A percentile compares a stretch with the other conserved stretches of the same genome.
Evolutionary conservation across 148 eudicot genomes (phyloP).

Genomic region (Rhododendron kiyosumense): DNA sequence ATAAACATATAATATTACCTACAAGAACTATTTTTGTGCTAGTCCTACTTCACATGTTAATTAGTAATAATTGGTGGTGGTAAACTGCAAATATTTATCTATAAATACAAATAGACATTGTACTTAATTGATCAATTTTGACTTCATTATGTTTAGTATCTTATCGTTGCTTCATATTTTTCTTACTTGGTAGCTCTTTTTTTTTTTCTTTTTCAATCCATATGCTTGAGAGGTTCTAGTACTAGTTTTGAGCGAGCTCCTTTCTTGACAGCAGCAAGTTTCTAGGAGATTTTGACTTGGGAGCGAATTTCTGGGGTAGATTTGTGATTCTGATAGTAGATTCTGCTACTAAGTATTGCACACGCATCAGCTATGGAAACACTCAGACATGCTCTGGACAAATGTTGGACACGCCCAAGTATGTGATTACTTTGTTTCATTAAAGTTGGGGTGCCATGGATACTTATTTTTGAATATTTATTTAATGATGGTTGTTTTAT

Average conservation of each 20-base stretch:
- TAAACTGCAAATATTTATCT: not conserved
- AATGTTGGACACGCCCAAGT: not conserved
- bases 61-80: not conserved
- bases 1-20: not conserved
- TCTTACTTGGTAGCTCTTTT: not conserved
- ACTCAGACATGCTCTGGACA: not conserved
- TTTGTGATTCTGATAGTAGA: not conserved
- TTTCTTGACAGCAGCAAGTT: not conserved
- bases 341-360: not conserved
- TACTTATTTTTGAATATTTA: no score
- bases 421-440: no score
- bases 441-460: not conserved
- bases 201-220: not conserved
- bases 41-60: not conserved
- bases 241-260: not conserved
- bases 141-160: not conserved
- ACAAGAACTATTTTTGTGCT: not conserved
- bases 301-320: not conserved
- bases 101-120: not conserved
- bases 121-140: not conserved
- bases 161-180: not conserved
- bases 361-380: not conserved
- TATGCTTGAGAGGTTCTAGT: not conserved
- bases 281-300: not conserved
- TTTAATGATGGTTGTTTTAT: no score